phyloP scores from a whole-genome alignment of 345 rosid species.

The Populus davidiana region DNA sequence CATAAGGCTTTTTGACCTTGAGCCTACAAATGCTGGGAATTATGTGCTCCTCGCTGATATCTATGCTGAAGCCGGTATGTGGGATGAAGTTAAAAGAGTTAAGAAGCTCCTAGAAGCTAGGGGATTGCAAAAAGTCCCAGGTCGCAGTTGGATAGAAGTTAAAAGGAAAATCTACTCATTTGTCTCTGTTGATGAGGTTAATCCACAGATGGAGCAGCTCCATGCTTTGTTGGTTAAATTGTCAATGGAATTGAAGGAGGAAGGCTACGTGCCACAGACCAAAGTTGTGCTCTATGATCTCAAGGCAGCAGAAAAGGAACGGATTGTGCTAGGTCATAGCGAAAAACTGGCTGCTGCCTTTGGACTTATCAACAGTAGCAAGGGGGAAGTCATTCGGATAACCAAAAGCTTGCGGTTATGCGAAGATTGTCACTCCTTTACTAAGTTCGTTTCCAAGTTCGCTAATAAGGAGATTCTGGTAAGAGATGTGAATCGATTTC shows the following conservation, averaged over 20 bases:
- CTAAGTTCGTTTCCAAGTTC: conserved; percentile 73
- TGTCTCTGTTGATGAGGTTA: conserved; percentile 64
- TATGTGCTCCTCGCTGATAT: conserved; percentile 32
- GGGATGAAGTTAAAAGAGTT: conserved; percentile 28
- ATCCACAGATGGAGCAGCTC: conserved; percentile 61
- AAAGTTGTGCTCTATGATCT: conserved; percentile 82
- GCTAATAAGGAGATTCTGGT: conserved; percentile 72
- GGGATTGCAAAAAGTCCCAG: conserved; percentile 29
- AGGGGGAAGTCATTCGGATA: conserved; percentile 68
- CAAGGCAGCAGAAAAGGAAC: conserved; percentile 65
- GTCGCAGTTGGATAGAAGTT: conserved; percentile 28
- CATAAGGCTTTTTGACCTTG: conserved; percentile 30
- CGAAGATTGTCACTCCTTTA: conserved; percentile 83
- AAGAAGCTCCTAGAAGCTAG: conserved; percentile 18
- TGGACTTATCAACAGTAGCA: conserved; percentile 64
- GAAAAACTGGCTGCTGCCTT: conserved; percentile 84
- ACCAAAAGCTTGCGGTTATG: conserved; percentile 84
- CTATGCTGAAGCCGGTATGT: conserved; percentile 28
- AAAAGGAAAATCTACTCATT: conserved; percentile 54
- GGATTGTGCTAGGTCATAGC: conserved; percentile 77
- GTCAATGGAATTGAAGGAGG: conserved; percentile 75
- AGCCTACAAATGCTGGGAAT: conserved; percentile 33
- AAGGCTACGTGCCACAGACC: conserved; percentile 74
- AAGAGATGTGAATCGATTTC: conserved; percentile 80
- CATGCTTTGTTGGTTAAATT: conserved; percentile 65